Evolutionary conservation across 345 rosid genomes (phyloP), one percentile per base, ranked within the genome.

Genomic region (Cardamine chenopodiifolia): DNA sequence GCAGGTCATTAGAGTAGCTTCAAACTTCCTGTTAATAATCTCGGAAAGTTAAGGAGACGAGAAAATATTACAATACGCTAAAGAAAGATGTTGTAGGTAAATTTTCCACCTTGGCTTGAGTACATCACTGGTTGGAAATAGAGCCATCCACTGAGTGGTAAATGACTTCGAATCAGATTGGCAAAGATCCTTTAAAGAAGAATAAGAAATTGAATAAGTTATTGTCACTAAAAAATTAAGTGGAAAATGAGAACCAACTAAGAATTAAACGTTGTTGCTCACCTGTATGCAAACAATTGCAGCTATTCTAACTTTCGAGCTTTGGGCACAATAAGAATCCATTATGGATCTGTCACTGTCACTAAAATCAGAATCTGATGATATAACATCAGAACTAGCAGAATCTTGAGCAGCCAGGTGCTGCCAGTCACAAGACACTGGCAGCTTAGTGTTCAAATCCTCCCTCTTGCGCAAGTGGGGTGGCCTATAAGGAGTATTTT

Each of bases 291-390:
- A 91, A 70, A 71, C 71, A 52, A 93, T 82, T 17, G 98, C 92
- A 73, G 90, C 87, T 74, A 88, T 82, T 80, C 98, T 87, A 74
- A 93, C 93, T 83, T 85, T 91, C 11, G 90, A 86, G 80, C 85
- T 84, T 69, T 78, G 80, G 63, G 76, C 72, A 73, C 70, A 61
- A 65, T 82, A 83, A 76, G 72, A 50, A 53, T 85, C 88, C 73
- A 78, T 86, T 63, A 59, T 58, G 32, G 86, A 81, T 54, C 86
- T 86, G 75, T 93, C 98, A 79, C 78, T 85, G 68, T 93, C 98
- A 74, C 96, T 93, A 74, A 83, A 87, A 73, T 93, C 97, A 19
- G 97, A 94, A 86, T 94, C 98, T 61, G 97, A 94, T 64, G 87
- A 89, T 15, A 76, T 31, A 59, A 80, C 70, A 79, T 87, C 90